phyloP scores from a whole-genome alignment of 2,329 filamentous ascomycete genomes.

The Cadophora sp. region DNA sequence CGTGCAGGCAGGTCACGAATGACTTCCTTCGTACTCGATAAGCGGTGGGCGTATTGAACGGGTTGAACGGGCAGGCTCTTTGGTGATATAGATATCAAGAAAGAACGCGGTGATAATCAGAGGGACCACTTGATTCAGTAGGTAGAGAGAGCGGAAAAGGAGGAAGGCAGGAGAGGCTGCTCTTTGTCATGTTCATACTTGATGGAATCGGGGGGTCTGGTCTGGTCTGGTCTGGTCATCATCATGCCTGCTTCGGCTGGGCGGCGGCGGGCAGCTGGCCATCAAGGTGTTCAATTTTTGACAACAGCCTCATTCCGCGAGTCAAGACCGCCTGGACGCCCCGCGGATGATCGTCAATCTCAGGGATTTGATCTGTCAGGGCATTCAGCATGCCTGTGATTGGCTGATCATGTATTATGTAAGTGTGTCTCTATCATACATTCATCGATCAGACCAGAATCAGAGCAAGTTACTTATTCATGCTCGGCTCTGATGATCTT shows the following conservation, averaged over 20 bases:
- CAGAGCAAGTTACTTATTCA: not conserved
- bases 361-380: not conserved
- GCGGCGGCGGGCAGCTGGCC: not conserved
- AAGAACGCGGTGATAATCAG: not conserved
- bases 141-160: not conserved
- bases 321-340: not conserved
- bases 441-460: too few relatives aligned
- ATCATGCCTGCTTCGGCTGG: constrained; percentile 9
- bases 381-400: not conserved
- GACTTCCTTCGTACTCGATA: not conserved
- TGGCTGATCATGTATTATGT: not conserved
- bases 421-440: too few relatives aligned
- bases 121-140: not conserved
- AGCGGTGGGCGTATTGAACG: constrained; percentile 11
- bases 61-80: not conserved
- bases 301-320: constrained; percentile 6
- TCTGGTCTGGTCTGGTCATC: not conserved
- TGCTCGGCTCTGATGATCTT: not conserved
- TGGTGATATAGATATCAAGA: not conserved
- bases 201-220: not conserved
- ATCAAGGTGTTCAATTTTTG: constrained; percentile 8
- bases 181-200: not conserved
- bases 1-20: constrained; percentile 9
- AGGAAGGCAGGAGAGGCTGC: not conserved
- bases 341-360: not conserved